Evolutionary conservation across 23 red algal species (phyloP).

Genomic region (Gracilariopsis chorda): DNA sequence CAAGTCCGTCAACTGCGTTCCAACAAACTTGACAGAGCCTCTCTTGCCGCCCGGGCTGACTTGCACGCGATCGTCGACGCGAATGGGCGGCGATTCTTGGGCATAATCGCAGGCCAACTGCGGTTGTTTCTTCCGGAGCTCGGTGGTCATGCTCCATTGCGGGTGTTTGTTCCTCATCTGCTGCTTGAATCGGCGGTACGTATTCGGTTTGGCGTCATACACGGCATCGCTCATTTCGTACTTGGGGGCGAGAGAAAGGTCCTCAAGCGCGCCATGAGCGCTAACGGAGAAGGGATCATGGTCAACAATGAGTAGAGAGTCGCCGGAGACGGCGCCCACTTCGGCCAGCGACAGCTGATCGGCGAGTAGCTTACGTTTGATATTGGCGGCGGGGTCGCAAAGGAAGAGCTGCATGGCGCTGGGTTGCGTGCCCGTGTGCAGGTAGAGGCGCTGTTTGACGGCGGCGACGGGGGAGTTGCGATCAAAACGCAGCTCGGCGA

Average conservation of each 20-base stretch:
- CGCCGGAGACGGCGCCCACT: background rate
- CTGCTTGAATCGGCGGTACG: conserved; percentile 30
- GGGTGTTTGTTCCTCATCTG: conserved; percentile 44
- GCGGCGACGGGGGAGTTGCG: background rate
- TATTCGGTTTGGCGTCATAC: conserved; percentile 52
- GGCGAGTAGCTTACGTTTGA: background rate
- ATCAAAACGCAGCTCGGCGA: conserved; percentile 63
- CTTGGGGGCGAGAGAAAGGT: conserved; percentile 56
- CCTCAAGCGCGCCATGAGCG: conserved; percentile 59
- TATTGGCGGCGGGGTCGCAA: background rate
- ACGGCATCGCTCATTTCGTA: conserved; percentile 59
- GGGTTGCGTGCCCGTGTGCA: conserved; percentile 58
- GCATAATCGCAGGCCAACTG: conserved; percentile 21
- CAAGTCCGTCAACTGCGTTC: conserved; percentile 7
- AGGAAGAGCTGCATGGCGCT: conserved; percentile 53
- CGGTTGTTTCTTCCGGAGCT: background rate
- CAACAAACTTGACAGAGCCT: conserved; percentile 56
- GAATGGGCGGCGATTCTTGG: background rate
- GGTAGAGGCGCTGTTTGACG: conserved; percentile 61
- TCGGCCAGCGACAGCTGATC: background rate
- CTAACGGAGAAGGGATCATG: conserved; percentile 38
- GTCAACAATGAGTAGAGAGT: conserved; percentile 46
- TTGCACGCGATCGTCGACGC: conserved; percentile 35
- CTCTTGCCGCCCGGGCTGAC: conserved; percentile 69
- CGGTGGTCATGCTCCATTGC: conserved; percentile 30